Evolutionary conservation across 805 yeast genomes (phyloP).

Genomic region (Metschnikowia amazonensis): DNA sequence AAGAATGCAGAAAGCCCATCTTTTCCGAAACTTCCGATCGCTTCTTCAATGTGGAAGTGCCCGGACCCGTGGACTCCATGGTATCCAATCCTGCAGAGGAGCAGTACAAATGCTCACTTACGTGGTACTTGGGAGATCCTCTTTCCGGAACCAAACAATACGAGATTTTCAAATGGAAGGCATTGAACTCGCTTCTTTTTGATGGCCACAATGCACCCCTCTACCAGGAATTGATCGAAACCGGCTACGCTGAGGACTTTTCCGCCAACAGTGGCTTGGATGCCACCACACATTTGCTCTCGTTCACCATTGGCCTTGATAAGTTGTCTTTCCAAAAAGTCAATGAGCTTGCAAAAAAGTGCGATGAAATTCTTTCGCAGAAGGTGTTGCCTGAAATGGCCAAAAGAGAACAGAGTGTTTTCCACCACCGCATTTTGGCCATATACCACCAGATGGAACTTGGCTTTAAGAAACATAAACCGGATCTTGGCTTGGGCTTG

Average conservation of each 20-base stretch:
- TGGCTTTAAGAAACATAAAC: slow-evolving; percentile 76
- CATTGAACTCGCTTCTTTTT: slow-evolving; percentile 65
- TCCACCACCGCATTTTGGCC: slow-evolving; percentile 61
- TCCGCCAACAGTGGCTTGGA: slow-evolving; percentile 87
- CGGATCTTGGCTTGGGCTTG: slow-evolving; percentile 83
- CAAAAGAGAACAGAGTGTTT: slow-evolving; percentile 20
- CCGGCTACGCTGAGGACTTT: slow-evolving; percentile 81
- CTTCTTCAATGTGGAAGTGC: slow-evolving; percentile 23
- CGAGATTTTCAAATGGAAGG: slow-evolving; percentile 66
- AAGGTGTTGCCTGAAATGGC: slow-evolving; percentile 32
- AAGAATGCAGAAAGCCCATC: slow-evolving; percentile 53
- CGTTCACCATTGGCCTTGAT: slow-evolving; percentile 82
- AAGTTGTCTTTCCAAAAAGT: slow-evolving; percentile 53
- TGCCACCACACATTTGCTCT: slow-evolving; percentile 66
- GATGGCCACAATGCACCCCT: slow-evolving; percentile 94
- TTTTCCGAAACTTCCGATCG: slow-evolving; percentile 22
- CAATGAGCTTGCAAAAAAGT: slow-evolving; percentile 46
- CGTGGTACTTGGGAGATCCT: slow-evolving; percentile 85
- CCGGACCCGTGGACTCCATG: slow-evolving; percentile 74
- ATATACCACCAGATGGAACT: slow-evolving; percentile 85
- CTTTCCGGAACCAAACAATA: slow-evolving; percentile 48
- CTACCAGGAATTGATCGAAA: slow-evolving; percentile 80
- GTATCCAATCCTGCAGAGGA: slow-evolving; percentile 55
- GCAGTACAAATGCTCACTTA: slow-evolving; percentile 76
- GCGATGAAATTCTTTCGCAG: slow-evolving; percentile 45